Evolutionary conservation across 305 asterid genomes (phyloP).

Genomic region (Fraxinus albicans): DNA sequence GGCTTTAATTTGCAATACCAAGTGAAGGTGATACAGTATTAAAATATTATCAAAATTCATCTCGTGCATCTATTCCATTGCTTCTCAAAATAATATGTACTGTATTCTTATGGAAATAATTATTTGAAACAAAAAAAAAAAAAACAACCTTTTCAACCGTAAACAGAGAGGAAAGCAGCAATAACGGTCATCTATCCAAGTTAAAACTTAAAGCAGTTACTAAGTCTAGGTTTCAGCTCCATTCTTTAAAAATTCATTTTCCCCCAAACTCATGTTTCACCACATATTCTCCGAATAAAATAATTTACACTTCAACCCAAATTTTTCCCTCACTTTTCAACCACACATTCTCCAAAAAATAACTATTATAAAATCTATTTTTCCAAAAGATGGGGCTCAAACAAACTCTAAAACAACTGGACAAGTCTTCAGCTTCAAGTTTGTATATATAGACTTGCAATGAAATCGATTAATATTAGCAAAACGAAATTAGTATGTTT

Average conservation of each 20-base stretch:
- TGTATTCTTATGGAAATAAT: background rate
- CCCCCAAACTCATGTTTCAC: no score
- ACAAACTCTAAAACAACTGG: conserved; percentile 4
- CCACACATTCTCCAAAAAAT: no score
- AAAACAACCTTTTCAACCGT: background rate
- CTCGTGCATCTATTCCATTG: background rate
- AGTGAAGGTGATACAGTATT: background rate
- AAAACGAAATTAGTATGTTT: conserved; percentile 1
- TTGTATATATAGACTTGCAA: background rate
- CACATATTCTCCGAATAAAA: no score
- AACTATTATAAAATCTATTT: no score
- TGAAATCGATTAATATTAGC: background rate
- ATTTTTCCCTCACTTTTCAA: no score
- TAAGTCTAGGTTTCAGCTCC: no score
- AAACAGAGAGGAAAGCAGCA: background rate
- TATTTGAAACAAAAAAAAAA: background rate
- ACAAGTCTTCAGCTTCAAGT: background rate
- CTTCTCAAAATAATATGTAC: background rate
- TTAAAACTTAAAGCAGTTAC: background rate
- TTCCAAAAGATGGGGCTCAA: no score
- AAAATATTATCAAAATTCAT: background rate
- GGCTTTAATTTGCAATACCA: background rate
- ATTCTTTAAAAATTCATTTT: no score
- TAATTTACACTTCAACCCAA: no score
- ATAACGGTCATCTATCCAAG: background rate